A percentile compares a stretch with the other conserved stretches of the same genome.
Evolutionary conservation across 2,329 filamentous ascomycete genomes (phyloP).

Genomic region (Alternaria sp.): DNA sequence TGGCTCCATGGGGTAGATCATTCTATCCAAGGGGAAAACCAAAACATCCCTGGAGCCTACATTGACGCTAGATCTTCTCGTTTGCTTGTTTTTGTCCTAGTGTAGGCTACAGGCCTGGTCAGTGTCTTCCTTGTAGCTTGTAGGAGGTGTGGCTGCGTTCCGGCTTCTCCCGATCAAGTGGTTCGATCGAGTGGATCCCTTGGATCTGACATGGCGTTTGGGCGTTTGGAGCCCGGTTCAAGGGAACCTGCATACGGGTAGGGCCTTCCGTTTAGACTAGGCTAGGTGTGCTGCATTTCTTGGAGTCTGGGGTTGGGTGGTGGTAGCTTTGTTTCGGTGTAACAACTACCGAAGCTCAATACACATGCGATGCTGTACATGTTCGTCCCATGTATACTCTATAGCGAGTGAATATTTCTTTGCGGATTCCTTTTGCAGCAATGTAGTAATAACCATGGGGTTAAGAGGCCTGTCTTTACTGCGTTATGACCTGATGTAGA

Average conservation of each 20-base stretch:
- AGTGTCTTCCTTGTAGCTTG: neutral
- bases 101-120: neutral
- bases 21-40: neutral
- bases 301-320: conserved; percentile 12
- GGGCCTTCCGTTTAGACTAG: conserved; percentile 10
- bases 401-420: neutral
- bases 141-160: neutral
- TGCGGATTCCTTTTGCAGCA: neutral
- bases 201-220: conserved; percentile 4
- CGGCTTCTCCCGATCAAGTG: neutral
- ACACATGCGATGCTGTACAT: neutral
- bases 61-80: neutral
- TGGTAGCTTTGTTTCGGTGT: neutral
- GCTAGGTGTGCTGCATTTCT: conserved; percentile 12
- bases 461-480: neutral
- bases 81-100: neutral
- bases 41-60: neutral
- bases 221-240: conserved; percentile 1
- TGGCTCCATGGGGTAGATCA: conserved; percentile 24
- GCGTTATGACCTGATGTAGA: neutral
- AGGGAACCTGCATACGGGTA: conserved; percentile 4
- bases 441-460: neutral
- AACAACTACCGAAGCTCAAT: neutral
- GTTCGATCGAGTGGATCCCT: neutral
- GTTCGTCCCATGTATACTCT: neutral